Evolutionary conservation across 495 filamentous ascomycete species (phyloP), one percentile per base, ranked within the genome.

Genomic region (Tuber indicum): DNA sequence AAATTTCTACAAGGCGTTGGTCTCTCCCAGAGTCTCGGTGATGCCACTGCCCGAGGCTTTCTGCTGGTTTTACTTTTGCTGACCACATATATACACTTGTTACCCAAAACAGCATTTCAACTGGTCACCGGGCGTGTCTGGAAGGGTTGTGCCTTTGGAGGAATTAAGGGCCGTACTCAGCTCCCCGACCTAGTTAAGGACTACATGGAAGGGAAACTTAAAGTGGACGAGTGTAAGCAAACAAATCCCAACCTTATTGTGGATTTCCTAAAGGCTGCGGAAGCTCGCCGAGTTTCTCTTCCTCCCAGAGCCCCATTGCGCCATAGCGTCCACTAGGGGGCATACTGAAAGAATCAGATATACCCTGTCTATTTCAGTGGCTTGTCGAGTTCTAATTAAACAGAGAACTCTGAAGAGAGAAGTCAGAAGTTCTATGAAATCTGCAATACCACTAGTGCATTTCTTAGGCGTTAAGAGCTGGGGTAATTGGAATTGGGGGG

Each of bases 101-200:
- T 82, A 75, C 73, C 78, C 70, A 75, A 76, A 81, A 73, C 77
- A 98, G 95, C 96, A 85, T 99, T 99, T 90, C 96, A 98, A 87
- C 89, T 99, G 73, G 96, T 99, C 78, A 99, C 96, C 42, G 96
- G 96, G 73, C 94, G 96, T 84, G 92, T 96, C 76, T 99, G 96
- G 96, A 97, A 92, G 85, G 96, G 96, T 76, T 97, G 95, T 84
- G 96, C 96, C 42, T 99, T 99, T 82, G 96, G 96, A 79, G 96
- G 96, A 77, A 94, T 99, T 88, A 99, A 99, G 88, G 96, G 96
- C 77, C 94, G 96, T 81, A 90, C 92, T 43, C 96, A 99, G 86
- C 89, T 99, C 72, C 93, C 92, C 47, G 91, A 88, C 74, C 90
- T 99, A 43, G 94, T 99, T 9, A 88, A 91, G 74, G 96, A 98